Base-by-base conservation (phyloP, 1,284 basidiomycete genomes). In the Pseudozyma hubeiensis region DNA sequence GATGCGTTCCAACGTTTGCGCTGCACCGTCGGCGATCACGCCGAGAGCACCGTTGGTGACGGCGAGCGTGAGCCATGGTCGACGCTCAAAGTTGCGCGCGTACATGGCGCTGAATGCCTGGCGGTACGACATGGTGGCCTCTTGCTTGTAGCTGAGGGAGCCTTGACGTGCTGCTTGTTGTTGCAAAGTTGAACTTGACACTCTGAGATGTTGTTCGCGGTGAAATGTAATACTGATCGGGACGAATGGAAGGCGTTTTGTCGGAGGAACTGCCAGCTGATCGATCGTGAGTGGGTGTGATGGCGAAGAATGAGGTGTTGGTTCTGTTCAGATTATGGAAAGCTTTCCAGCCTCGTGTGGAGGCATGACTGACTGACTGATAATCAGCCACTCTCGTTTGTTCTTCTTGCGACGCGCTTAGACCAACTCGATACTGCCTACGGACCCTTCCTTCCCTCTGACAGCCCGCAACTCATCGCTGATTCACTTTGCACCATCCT, bases 41-140 rank as follows among this genome's bases (percentile, higher is more conserved):
- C 77, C 69, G 13, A 84, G 67, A 1, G 64, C 37, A 10, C 79
- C 83, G 67, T 84, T 84, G 31, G 83, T 77, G 16, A 81, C 69
- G 1, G 80, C 82, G 10, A 84, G 73, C 3, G 83, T 84, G 41
- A 71, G 30, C 78, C 80, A 84, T 0, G 83, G 83, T 16, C 70
- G 65, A 9, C 68, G 57, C 11, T 78, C 78, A 43, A 83, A 84
- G 41, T 75, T 78, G 49, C 74, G 77, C 10, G 74, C 54, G 61
- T 84, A 84, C 67, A 82, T 81, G 3, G 78, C 39, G 19, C 54
- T 51, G 48, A 80, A 80, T n/a, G 70, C 64, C 47, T 64, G 70
- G 7, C 68, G 64, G 51, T 68, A 72, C 1, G 64, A 57, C 72
- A 75, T 75, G 53, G 33, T 64, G 24, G 24, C 24, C 24, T 24